A percentile compares a stretch with the other conserved stretches of the same genome.
phyloP scores from a whole-genome alignment of 352 stramenopile genomes.

The Pythium aquatile region DNA sequence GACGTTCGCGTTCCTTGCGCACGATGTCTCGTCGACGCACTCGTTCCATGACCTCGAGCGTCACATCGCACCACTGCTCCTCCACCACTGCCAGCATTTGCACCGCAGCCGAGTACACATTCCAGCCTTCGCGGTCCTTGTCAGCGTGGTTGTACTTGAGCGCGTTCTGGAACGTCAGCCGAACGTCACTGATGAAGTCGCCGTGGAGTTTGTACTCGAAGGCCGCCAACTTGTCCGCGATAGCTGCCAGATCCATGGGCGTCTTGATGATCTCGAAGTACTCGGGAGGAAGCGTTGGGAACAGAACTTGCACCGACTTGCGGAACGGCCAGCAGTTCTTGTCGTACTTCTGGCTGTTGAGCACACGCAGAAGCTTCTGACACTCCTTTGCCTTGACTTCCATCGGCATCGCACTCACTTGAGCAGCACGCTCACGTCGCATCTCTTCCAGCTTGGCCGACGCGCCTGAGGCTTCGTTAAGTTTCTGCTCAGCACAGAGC shows the following conservation, averaged over 20 bases:
- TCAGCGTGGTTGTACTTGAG: constrained; percentile 79
- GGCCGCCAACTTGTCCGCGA: constrained; percentile 59
- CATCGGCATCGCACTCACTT: constrained; percentile 54
- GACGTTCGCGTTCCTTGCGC: constrained; percentile 67
- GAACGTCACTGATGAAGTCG: constrained; percentile 80
- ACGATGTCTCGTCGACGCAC: constrained; percentile 65
- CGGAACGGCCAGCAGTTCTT: constrained; percentile 88
- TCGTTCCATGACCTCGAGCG: constrained; percentile 72
- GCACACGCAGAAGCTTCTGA: constrained; percentile 67
- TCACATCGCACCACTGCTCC: constrained; percentile 78
- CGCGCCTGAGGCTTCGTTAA: constrained; percentile 24
- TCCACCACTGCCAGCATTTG: constrained; percentile 74
- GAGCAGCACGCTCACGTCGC: constrained; percentile 46
- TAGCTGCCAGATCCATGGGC: constrained; percentile 79
- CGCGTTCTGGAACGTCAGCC: constrained; percentile 83
- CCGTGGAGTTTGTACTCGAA: constrained; percentile 80
- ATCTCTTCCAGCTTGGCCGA: constrained; percentile 40
- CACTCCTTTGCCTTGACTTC: constrained; percentile 84
- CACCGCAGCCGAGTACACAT: constrained; percentile 69
- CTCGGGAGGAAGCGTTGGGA: constrained; percentile 63
- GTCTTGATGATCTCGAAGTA: constrained; percentile 85
- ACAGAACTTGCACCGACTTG: constrained; percentile 72
- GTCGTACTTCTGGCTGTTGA: constrained; percentile 87
- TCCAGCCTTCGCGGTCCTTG: constrained; percentile 81
- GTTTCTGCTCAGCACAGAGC: constrained; percentile 62